phyloP scores from a whole-genome alignment of 2,329 filamentous ascomycete genomes.

The Nannizzia gypsea region DNA sequence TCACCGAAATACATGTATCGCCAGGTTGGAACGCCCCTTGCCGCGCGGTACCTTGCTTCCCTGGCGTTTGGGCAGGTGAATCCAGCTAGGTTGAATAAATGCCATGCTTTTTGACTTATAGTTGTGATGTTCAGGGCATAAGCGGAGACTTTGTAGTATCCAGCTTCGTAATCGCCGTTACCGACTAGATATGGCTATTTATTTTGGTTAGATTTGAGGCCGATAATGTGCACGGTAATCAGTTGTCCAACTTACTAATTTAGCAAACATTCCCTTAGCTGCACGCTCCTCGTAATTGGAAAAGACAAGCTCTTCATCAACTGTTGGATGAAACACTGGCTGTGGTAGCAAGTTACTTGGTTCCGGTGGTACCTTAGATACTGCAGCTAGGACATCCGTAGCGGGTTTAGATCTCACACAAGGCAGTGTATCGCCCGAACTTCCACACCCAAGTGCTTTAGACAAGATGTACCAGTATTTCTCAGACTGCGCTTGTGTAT shows the following conservation, averaged over 20 bases:
- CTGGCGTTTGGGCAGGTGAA: slow-evolving; percentile 20
- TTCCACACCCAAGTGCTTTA: slow-evolving; percentile 11
- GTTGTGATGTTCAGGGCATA: slow-evolving; percentile 8
- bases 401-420: slow-evolving; percentile 11
- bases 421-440: slow-evolving; percentile 6
- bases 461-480: slow-evolving; percentile 11
- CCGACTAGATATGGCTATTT: slow-evolving; percentile 9
- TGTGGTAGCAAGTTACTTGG: slow-evolving; percentile 10
- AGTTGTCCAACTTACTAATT: slow-evolving; percentile 17
- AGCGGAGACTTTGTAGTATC: slow-evolving; percentile 17
- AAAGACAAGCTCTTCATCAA: slow-evolving; percentile 31
- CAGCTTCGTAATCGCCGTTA: slow-evolving; percentile 17
- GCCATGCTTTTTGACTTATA: slow-evolving; percentile 14
- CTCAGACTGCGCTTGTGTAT: slow-evolving; percentile 9
- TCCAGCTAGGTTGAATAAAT: slow-evolving; percentile 13
- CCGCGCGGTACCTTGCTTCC: slow-evolving; percentile 12
- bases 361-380: slow-evolving; percentile 7
- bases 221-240: not conserved
- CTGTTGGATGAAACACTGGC: slow-evolving; percentile 29
- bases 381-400: slow-evolving; percentile 7
- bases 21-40: slow-evolving; percentile 18
- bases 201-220: no score
- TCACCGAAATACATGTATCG: slow-evolving; percentile 21
- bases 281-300: slow-evolving; percentile 24
- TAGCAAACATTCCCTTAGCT: slow-evolving; percentile 25